phyloP scores from a whole-genome alignment of 2,329 filamentous ascomycete genomes.

The Remersonia thermophila region DNA sequence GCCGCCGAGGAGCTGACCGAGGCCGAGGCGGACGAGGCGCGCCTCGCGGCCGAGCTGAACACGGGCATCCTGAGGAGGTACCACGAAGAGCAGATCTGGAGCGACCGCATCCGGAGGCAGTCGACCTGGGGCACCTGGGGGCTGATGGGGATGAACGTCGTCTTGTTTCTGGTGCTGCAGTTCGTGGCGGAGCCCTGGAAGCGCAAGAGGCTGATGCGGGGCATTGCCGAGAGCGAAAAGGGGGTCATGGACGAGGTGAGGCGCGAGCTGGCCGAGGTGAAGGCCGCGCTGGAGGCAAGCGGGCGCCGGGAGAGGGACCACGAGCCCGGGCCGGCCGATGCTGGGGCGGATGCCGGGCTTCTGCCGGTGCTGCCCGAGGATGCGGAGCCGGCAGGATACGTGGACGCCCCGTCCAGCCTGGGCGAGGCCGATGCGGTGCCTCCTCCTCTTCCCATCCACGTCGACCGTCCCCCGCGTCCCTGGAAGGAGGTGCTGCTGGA shows the following conservation, averaged over 20 bases:
- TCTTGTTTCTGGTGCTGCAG: conserved; percentile 76
- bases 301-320: conserved; percentile 3
- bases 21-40: conserved; percentile 70
- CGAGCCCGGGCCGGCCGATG: not conserved
- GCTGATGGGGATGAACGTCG: conserved; percentile 89
- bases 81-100: conserved; percentile 99
- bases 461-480: conserved; percentile 4
- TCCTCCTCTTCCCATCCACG: no score
- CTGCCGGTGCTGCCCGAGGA: conserved; percentile 1
- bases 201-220: conserved; percentile 64
- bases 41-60: conserved; percentile 61
- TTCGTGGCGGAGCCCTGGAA: conserved; percentile 91
- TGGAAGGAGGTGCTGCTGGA: conserved; percentile 32
- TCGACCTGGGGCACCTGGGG: conserved; percentile 98
- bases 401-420: not conserved
- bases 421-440: conserved; percentile 8
- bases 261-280: conserved; percentile 28
- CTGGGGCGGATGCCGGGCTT: conserved; percentile 12
- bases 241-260: conserved; percentile 38
- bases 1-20: conserved; percentile 60
- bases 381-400: not conserved
- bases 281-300: conserved; percentile 17
- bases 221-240: conserved; percentile 69
- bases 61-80: conserved; percentile 80
- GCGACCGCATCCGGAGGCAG: conserved; percentile 89